Base-by-base conservation (phyloP, 257 asterid species). In the Voacanga thouarsii region DNA sequence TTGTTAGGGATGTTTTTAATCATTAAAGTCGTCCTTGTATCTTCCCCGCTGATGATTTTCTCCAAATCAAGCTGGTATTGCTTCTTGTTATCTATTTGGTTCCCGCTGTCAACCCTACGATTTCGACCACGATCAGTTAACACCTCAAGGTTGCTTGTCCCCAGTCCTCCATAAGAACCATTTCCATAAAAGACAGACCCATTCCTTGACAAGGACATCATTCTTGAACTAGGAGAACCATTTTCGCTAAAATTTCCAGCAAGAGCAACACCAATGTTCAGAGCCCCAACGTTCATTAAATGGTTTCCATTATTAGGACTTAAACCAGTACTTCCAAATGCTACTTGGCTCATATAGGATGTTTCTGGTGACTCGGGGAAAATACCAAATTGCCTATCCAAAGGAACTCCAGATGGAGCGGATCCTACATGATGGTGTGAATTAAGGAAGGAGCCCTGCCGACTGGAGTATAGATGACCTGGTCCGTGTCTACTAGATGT, bases 1-100 rank as follows among this genome's bases (percentile, higher is more conserved):
- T 93, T 95, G 95, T 95, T 95, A 16, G 99, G 99, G 44, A 95
- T 95, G 91, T 95, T 95, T 75, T 93, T 95, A 55, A 93, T 89
- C 98, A 95, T 95, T 87, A 95, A 86, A 11, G 99, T 95, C 66
- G 99, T 95, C 90, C 98, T 86, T 70, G 69, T 79, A 82, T 95
- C 99, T 80, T 90, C 99, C 72, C 97, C 94, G 74, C 83, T 89
- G 23, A 78, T 59, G 66, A 95, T 95, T 82, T 86, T 95, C 76
- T 90, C 94, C 90, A 95, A 87, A 84, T 95, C 98, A 82, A 95
- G 97, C 82, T 88, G 97, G 87, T 88, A 96, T 57, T 90, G 98
- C 74, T 81, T 90, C 80, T 92, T 95, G 85, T 89, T 88, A 57
- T 94, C 97, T n/a, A 87, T 73, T 86, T 87, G 96, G 84, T 71